phyloP scores from a whole-genome alignment of 2,329 filamentous ascomycete genomes.

The Trichophyton rubrum region DNA sequence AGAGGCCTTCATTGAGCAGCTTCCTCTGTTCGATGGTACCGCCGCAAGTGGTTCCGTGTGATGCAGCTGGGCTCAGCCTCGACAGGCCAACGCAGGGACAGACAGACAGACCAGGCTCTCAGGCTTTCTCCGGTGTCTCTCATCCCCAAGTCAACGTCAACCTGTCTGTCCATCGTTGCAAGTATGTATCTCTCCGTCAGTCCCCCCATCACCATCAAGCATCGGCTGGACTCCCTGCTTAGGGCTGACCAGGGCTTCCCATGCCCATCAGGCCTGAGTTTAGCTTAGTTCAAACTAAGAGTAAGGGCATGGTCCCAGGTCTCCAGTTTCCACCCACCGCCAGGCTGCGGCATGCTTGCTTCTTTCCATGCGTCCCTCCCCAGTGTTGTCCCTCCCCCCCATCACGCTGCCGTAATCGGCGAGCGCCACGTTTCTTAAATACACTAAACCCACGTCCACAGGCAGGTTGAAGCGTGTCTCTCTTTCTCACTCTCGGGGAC shows the following conservation, averaged over 20 bases:
- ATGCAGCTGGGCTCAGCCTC: not conserved
- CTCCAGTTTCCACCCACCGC: not conserved
- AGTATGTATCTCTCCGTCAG: not conserved
- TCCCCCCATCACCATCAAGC: not conserved
- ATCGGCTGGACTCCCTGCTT: not conserved
- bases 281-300: not conserved
- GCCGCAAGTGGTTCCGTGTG: not conserved
- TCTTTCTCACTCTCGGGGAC: no score
- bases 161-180: not conserved
- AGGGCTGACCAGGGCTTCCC: conserved; percentile 3
- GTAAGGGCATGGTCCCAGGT: not conserved
- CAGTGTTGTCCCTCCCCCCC: not conserved
- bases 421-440: conserved; percentile 3
- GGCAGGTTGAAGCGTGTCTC: not conserved
- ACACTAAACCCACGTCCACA: conserved; percentile 1
- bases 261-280: not conserved
- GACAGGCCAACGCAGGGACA: not conserved
- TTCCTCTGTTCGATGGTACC: not conserved
- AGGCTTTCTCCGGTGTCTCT: not conserved
- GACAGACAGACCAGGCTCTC: not conserved
- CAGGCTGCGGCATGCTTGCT: not conserved
- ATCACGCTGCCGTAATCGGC: not conserved
- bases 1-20: not conserved
- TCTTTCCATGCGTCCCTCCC: not conserved
- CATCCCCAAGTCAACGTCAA: not conserved